phyloP scores from a whole-genome alignment of 176 grass and related monocot species.

The Oryza coarctata region DNA sequence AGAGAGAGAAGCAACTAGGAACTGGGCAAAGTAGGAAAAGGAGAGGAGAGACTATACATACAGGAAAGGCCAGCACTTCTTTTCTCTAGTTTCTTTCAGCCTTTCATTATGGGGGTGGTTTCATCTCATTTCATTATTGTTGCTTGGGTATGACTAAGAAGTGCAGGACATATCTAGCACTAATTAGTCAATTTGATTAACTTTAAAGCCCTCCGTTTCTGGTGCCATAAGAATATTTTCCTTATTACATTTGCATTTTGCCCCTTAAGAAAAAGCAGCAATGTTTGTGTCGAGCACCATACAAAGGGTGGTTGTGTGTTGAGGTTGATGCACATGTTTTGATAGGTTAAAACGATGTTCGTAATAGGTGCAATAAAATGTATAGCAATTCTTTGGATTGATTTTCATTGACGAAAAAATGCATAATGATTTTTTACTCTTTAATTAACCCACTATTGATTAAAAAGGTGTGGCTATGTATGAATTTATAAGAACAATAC shows the following conservation, averaged over 20 bases:
- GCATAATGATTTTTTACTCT: neutral
- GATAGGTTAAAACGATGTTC: neutral
- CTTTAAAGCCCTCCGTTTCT: slow-evolving; percentile 40
- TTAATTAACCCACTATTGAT: neutral
- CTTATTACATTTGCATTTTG: slow-evolving; percentile 37
- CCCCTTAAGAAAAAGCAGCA: slow-evolving; percentile 29
- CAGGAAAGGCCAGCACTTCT: slow-evolving; percentile 24
- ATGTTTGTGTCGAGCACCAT: neutral
- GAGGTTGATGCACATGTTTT: neutral
- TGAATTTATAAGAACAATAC: neutral
- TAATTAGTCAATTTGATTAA: slow-evolving; percentile 44
- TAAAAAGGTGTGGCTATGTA: neutral
- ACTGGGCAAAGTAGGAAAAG: slow-evolving; percentile 41
- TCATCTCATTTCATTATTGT: slow-evolving; percentile 19
- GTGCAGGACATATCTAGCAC: slow-evolving; percentile 18
- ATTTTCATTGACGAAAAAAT: neutral
- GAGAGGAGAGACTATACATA: slow-evolving; percentile 14
- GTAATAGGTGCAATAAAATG: neutral
- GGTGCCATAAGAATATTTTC: slow-evolving; percentile 38
- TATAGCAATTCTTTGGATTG: neutral
- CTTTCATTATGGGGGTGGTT: slow-evolving; percentile 18
- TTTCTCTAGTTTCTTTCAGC: slow-evolving; percentile 35
- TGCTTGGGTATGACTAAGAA: slow-evolving; percentile 35
- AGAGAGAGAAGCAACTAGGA: slow-evolving; percentile 26
- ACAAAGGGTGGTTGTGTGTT: neutral